Evolutionary conservation across 2,329 filamentous ascomycete genomes (phyloP).

Genomic region (Catunica adiposa): DNA sequence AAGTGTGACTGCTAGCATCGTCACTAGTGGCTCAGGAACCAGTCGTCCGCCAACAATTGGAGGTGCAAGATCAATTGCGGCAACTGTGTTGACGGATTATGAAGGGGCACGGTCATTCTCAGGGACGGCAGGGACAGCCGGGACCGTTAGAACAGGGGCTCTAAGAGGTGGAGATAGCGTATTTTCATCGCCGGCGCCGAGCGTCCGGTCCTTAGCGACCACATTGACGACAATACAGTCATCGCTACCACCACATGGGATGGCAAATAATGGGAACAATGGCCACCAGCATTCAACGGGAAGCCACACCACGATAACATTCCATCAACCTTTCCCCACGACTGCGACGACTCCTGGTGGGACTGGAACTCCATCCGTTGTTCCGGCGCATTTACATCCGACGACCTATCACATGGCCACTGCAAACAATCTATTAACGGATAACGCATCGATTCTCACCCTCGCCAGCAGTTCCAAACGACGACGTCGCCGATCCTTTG

Average conservation of each 20-base stretch:
- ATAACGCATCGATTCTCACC: slow-evolving; percentile 75
- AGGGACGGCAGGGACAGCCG: slow-evolving; percentile 46
- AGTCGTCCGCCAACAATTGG: slow-evolving; percentile 36
- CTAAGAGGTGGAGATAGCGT: slow-evolving; percentile 58
- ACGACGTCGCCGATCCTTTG: slow-evolving; percentile 59
- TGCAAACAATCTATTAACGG: slow-evolving; percentile 65
- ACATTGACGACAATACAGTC: slow-evolving; percentile 79
- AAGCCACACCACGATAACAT: slow-evolving; percentile 28
- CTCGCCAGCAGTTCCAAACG: slow-evolving; percentile 70
- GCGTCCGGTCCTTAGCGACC: slow-evolving; percentile 63
- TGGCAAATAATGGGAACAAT: slow-evolving; percentile 24
- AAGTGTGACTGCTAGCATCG: slow-evolving; percentile 13
- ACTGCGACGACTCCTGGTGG: slow-evolving; percentile 43
- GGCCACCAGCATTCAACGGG: slow-evolving; percentile 24
- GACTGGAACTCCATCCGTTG: slow-evolving; percentile 54
- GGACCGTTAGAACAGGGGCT: slow-evolving; percentile 50
- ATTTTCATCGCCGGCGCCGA: slow-evolving; percentile 69
- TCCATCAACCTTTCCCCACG: slow-evolving; percentile 48
- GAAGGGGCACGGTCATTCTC: slow-evolving; percentile 62
- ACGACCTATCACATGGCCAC: slow-evolving; percentile 63
- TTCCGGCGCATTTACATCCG: slow-evolving; percentile 50
- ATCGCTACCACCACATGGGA: slow-evolving; percentile 28
- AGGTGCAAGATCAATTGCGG: slow-evolving; percentile 51
- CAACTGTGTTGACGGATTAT: slow-evolving; percentile 69
- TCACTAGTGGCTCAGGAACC: slow-evolving; percentile 6